These are phyloP conservation scores for Curvularia sp. DNA, from an alignment of 2,329 filamentous ascomycete species.

Conservation along the genomic window DNA sequence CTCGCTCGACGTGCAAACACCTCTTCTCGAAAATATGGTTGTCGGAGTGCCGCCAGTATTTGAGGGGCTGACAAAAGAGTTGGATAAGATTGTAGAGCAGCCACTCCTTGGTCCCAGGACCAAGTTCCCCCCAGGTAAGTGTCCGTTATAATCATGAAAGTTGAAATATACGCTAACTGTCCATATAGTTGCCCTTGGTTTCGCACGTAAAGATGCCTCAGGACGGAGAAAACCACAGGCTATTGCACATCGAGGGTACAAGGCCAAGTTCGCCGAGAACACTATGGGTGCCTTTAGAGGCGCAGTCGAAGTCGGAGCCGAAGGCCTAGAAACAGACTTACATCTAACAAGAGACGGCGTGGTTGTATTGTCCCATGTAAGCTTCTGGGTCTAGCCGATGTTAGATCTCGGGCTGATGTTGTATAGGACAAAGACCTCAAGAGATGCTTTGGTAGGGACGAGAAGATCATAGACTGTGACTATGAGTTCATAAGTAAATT, in stretches of 20 bases:
- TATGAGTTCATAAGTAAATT: constrained; percentile 76
- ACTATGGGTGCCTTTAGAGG: constrained; percentile 78
- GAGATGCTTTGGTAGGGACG: constrained; percentile 79
- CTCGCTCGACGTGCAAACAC: constrained; percentile 40
- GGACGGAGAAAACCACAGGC: constrained; percentile 66
- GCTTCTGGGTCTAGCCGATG: constrained; percentile 20
- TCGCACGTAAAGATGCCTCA: constrained; percentile 45
- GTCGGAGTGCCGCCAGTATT: constrained; percentile 49
- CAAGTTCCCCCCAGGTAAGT: constrained; percentile 40
- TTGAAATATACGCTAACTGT: constrained; percentile 24
- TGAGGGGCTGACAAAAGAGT: constrained; percentile 44
- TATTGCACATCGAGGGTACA: constrained; percentile 82
- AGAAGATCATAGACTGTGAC: constrained; percentile 75
- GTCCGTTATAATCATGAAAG: not conserved
- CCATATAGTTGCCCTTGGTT: constrained; percentile 44
- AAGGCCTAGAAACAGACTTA: constrained; percentile 88
- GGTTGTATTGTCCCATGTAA: constrained; percentile 82
- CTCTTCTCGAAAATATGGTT: constrained; percentile 48
- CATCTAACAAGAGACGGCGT: constrained; percentile 83
- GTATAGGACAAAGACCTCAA: constrained; percentile 74
- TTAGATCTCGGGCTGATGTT: constrained; percentile 14
- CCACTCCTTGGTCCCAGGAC: constrained; percentile 42
- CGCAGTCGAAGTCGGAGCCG: constrained; percentile 75
- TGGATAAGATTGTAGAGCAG: constrained; percentile 47
- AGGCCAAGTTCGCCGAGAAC: constrained; percentile 82